Evolutionary conservation across 805 yeast species (phyloP).

Genomic region (Wickerhamomyces sydowiorum): DNA sequence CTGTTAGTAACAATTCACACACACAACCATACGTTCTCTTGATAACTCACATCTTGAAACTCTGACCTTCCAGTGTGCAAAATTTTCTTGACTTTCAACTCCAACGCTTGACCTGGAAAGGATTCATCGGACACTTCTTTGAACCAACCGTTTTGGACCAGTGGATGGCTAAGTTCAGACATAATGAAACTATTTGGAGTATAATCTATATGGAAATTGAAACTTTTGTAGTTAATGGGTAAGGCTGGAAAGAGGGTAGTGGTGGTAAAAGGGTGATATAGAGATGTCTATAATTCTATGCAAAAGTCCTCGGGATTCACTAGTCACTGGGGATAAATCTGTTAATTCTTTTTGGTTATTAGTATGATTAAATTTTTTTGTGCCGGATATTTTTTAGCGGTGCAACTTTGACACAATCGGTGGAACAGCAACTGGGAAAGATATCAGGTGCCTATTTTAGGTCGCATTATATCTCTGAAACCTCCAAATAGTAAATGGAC

Average conservation of each 20-base stretch:
- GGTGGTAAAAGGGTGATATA: too few relatives aligned
- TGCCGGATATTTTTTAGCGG: background rate
- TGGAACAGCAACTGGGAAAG: too few relatives aligned
- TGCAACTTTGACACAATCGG: background rate
- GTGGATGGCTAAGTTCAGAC: constrained; percentile 20
- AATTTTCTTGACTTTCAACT: constrained; percentile 53
- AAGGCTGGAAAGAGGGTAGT: background rate
- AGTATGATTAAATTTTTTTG: background rate
- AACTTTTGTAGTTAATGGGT: too few relatives aligned
- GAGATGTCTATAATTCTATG: too few relatives aligned
- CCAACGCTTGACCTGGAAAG: constrained; percentile 87
- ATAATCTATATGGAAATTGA: background rate
- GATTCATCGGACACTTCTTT: constrained; percentile 61
- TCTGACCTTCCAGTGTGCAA: constrained; percentile 62
- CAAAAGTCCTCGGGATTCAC: too few relatives aligned
- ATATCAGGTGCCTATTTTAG: too few relatives aligned
- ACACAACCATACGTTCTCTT: background rate
- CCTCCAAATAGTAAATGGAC: too few relatives aligned
- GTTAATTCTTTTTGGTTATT: background rate
- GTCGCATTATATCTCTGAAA: too few relatives aligned
- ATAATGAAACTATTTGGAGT: constrained; percentile 1
- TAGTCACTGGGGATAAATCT: background rate
- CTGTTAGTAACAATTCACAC: constrained; percentile 12
- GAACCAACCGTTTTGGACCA: constrained; percentile 69
- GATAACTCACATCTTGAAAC: constrained; percentile 61